Base-by-base conservation (phyloP, 2,329 filamentous ascomycete genomes). In the Rachicladosporium sp. region DNA sequence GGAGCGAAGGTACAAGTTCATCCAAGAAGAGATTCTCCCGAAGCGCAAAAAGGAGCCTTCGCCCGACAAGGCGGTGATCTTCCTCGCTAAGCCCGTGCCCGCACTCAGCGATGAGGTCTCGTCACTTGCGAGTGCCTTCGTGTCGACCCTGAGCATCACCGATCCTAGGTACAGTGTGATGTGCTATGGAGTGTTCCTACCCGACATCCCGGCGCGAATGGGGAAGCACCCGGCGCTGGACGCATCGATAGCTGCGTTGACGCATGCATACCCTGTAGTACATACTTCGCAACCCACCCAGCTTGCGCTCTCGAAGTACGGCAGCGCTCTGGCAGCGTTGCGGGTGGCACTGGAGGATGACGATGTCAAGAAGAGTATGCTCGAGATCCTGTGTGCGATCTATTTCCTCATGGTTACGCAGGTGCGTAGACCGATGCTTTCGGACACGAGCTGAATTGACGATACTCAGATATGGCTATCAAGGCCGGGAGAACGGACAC, bases 1-100 rank as follows among this genome's bases (percentile, higher is more conserved):
- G 32, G 36, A 43, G 31, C 43, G 35, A 31, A 31, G 45, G 13
- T 47, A 36, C 41, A 47, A 45, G 27, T 47, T 47, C 36, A 39
- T 37, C 2, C 12, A 39, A 27, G 12, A 36, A 4, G 9, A 27
- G 11, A 37, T 9, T 4, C 7, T 19, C 3, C 27, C 29, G 15
- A 40, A 23, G n/a, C 11, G 15, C 15, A 19, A 35, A 8, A 34
- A 19, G 5, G n/a, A 32, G 4, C 27, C 37, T 6, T 35, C 29
- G 10, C 11, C 21, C 11, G 6, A 31, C 13, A 15, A 29, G 11
- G 12, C 15, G 19, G 19, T 23, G 7, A n/a, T 15, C 4, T 31
- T 9, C 15, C 13, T 33, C 12, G 6, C 10, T 23, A 33, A 36
- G 13, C 34, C 37, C 10, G 7, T 30, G 7, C 27, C 10, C 6